phyloP scores from a whole-genome alignment of 2,329 filamentous ascomycete species.

The Diaporthe caulivora region DNA sequence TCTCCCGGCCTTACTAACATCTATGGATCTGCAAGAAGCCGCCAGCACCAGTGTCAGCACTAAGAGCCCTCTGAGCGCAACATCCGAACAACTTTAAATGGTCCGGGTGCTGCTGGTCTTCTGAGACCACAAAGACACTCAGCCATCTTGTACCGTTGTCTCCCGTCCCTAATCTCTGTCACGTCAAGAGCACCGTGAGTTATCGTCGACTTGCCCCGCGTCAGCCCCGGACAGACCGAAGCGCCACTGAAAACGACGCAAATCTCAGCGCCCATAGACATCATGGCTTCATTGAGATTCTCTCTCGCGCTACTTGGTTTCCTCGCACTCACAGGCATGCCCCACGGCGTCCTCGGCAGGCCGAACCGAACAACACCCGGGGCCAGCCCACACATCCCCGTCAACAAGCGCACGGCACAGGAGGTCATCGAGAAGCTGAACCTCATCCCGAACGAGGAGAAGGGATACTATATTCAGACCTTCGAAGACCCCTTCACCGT shows the following conservation, averaged over 20 bases:
- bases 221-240: not conserved
- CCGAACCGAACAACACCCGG: not conserved
- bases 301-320: not conserved
- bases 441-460: constrained; percentile 59
- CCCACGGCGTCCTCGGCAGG: not conserved
- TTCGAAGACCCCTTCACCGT: constrained; percentile 54
- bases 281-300: constrained; percentile 2
- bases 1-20: not conserved
- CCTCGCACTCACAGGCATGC: not conserved
- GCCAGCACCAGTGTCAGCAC: not conserved
- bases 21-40: not conserved
- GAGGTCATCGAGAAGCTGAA: constrained; percentile 58
- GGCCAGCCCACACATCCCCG: not conserved
- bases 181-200: not conserved
- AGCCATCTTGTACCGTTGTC: not conserved
- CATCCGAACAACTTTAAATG: not conserved
- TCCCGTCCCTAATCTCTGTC: too few species aligned
- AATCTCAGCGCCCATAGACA: not conserved
- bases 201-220: not conserved
- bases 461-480: constrained; percentile 62
- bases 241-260: not conserved
- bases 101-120: not conserved
- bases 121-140: not conserved
- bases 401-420: constrained; percentile 51
- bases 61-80: not conserved